phyloP scores from a whole-genome alignment of 2,329 filamentous ascomycete species.

The Hirsutella rhossiliensis region DNA sequence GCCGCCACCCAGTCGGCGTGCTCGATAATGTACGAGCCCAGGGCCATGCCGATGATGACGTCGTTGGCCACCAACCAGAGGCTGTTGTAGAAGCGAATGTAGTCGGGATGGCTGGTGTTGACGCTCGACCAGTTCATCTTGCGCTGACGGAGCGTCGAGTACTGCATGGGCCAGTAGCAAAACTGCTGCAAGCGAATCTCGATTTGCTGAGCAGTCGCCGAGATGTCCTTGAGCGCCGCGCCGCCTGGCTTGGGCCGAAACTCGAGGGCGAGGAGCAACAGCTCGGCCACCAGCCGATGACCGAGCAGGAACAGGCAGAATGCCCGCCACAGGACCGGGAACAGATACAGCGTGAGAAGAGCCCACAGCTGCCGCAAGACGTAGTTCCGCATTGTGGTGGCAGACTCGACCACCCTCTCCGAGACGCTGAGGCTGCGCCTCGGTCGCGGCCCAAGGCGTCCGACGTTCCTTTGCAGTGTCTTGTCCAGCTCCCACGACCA shows the following conservation, averaged over 20 bases:
- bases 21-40: conserved; percentile 95
- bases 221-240: conserved; percentile 86
- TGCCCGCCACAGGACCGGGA: conserved; percentile 58
- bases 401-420: conserved; percentile 87
- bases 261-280: conserved; percentile 67
- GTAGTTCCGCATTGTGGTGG: conserved; percentile 71
- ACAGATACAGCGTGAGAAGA: conserved; percentile 60
- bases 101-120: conserved; percentile 89
- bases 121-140: conserved; percentile 94
- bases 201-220: conserved; percentile 91
- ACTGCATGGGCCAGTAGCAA: conserved; percentile 98
- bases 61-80: conserved; percentile 98
- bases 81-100: conserved; percentile 98
- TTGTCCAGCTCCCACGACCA: conserved; percentile 85
- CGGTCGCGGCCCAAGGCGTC: conserved; percentile 67
- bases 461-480: conserved; percentile 78
- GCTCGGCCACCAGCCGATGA: conserved; percentile 71
- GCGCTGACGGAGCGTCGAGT: conserved; percentile 76
- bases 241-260: conserved; percentile 70
- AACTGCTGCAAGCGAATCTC: conserved; percentile 96
- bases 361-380: conserved; percentile 58
- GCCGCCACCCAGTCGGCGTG: conserved; percentile 76
- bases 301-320: conserved; percentile 72
- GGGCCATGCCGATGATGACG: conserved; percentile 92
- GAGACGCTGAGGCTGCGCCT: conserved; percentile 85